Conservation (phyloP, 495 filamentous ascomycete species). For the Penicillium antarcticum region DNA sequence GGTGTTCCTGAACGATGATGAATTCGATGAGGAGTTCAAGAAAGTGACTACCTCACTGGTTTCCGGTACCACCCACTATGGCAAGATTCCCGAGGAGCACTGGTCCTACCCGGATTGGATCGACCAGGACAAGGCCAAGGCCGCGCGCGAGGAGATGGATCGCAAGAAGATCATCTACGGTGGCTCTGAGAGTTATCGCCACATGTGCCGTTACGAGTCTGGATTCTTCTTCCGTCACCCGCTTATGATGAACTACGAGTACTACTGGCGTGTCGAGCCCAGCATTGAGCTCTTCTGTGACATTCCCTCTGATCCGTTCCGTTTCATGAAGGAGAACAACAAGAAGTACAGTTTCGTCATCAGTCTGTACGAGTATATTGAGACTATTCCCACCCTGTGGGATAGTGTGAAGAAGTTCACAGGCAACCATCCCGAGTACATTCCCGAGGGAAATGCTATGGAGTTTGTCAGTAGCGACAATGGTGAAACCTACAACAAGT, state of each 20-base stretch:
- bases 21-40: slow-evolving; percentile 89
- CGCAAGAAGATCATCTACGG: slow-evolving; percentile 90
- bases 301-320: slow-evolving; percentile 78
- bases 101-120: slow-evolving; percentile 89
- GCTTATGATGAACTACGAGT: slow-evolving; percentile 81
- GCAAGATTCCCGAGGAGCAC: slow-evolving; percentile 76
- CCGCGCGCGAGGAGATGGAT: slow-evolving; percentile 80
- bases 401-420: slow-evolving; percentile 90
- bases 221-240: slow-evolving; percentile 90
- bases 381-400: slow-evolving; percentile 96
- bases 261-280: slow-evolving; percentile 91
- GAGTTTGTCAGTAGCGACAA: slow-evolving; percentile 86
- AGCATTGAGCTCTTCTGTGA: slow-evolving; percentile 87
- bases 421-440: slow-evolving; percentile 80
- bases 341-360: slow-evolving; percentile 91
- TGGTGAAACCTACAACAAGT: slow-evolving; percentile 89
- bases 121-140: slow-evolving; percentile 77
- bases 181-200: slow-evolving; percentile 85
- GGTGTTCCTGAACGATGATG: slow-evolving; percentile 96
- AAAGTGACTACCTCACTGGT: slow-evolving; percentile 83
- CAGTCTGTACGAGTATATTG: slow-evolving; percentile 90
- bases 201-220: slow-evolving; percentile 93
- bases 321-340: slow-evolving; percentile 79
- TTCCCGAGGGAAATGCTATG: slow-evolving; percentile 82
- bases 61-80: slow-evolving; percentile 89